Evolutionary conservation across 352 stramenopile genomes (phyloP), one percentile per base, ranked within the genome.

Genomic region (Peronospora destructor): DNA sequence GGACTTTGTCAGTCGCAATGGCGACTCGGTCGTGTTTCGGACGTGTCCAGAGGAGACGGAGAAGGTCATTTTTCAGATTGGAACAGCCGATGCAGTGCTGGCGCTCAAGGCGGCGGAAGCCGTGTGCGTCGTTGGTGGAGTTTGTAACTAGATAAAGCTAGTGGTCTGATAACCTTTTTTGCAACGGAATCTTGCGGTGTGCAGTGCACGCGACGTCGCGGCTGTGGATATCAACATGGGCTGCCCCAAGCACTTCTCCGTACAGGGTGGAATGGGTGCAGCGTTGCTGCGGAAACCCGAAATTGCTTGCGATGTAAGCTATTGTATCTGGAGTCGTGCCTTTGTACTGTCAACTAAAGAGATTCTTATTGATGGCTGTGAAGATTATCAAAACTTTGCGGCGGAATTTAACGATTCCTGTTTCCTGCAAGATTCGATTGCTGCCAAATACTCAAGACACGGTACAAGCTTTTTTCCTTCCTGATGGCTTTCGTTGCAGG

Each of bases 201-300:
- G 16, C 39, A 90, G 79, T 5, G 71, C 79, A 16, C 60, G 83
- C 2, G 89, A 97, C 54, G 87, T 97, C 8, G 80, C 78, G 6
- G 76, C 84, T n/a, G 70, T 97, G 25, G 88, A 97, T 57, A 79
- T 97, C 56, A 97, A 97, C 61, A 97, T 97, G 91, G 91, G 91
- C 45, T 97, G 91, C 49, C 91, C 91, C 7, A 97, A 97, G 68
- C 80, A 94, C 53, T 97, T 97, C 46, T 96, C 86, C 12, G 55
- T 95, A 21, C 81, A 95, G 45, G 91, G 88, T 41, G 85, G 86
- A 25, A 97, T 97, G 91, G 91, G 91, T 23, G 83, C 84, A 12
- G 85, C 89, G 14, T 67, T 97, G 21, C 68, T 97, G 17, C 80
- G 80, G 39, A 95, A 86, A 45, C 89, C 87, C 26, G 73, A 96